Base-by-base conservation (phyloP, 768 basidiomycete genomes). In the Atractiella rhizophila region DNA sequence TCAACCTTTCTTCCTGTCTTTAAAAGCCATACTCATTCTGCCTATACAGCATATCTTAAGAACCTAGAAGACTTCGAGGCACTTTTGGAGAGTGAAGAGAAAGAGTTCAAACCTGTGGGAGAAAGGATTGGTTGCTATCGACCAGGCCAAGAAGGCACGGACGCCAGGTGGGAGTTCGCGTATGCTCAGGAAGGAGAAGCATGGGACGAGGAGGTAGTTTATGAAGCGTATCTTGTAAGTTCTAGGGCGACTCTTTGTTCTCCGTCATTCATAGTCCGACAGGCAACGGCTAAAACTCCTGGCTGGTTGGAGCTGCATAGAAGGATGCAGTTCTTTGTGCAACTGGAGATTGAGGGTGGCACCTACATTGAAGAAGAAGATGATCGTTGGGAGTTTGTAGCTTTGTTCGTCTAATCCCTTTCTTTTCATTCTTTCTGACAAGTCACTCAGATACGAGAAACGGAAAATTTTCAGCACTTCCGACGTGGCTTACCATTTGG, bases 341-440 rank as follows among this genome's bases (percentile, higher is more conserved):
- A 88, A 41, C 64, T 98, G 5, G 94, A 81, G 60, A 83, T 98
- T 51, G 91, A 98, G 56, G 91, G 70, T 10, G 91, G 86, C 3
- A 82, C 79, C 11, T 96, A 83, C 58, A 80, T 98, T 49, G 70
- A 75, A 52, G 88, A 94, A 49, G 79, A 80, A 5, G 88, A 96
- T 55, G 76, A 83, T 18, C 65, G 67, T 2, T 96, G 88, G 88
- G 82, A 94, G 56, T 94, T 96, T 57, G 68, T 73, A 30, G 64
- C 82, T 1, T 59, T 91, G 77, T 91, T 52, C 43, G 81, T 67
- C 11, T 20, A 15, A 9, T 13, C 2, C 20, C 18, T 20, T 8
- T 19, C 37, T 19, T 20, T 30, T 4, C 21, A 2, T 24, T 21
- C 37, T 8, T 21, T 19, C 13, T 19, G 2, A 19, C 31, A n/a